Conservation (phyloP, 305 asterid species). For the Coffea humblotiana region DNA sequence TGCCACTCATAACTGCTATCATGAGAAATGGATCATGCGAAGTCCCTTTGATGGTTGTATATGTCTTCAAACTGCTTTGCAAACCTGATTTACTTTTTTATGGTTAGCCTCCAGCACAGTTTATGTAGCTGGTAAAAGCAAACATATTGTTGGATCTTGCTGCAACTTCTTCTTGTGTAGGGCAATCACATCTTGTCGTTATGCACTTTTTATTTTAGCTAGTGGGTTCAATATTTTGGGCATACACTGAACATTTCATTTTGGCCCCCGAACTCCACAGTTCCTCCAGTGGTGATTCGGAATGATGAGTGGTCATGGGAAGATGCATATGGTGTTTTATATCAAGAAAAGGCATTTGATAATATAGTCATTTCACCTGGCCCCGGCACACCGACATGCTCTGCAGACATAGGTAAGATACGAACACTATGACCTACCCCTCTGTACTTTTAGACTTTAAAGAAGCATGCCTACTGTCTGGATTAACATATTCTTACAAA, state of each 20-base stretch:
- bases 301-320: conserved; percentile 97
- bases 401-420: conserved; percentile 78
- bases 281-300: conserved; percentile 88
- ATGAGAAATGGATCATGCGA: neutral
- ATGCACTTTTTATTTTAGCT: conserved; percentile 22
- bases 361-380: conserved; percentile 98
- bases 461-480: neutral
- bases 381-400: conserved; percentile 93
- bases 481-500: too few relatives aligned
- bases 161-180: neutral
- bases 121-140: neutral
- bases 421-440: neutral
- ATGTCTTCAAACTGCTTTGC: conserved; percentile 1
- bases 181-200: neutral
- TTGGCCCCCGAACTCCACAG: conserved; percentile 36
- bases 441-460: neutral
- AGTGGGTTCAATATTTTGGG: neutral
- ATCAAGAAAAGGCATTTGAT: conserved; percentile 81
- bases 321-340: conserved; percentile 60
- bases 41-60: neutral
- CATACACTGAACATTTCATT: neutral
- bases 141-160: neutral
- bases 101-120: neutral
- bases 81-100: neutral
- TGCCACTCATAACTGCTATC: neutral